These are phyloP conservation scores for Metschnikowia vanudenii DNA, from an alignment of 805 yeast genomes.

Conservation along the genomic window DNA sequence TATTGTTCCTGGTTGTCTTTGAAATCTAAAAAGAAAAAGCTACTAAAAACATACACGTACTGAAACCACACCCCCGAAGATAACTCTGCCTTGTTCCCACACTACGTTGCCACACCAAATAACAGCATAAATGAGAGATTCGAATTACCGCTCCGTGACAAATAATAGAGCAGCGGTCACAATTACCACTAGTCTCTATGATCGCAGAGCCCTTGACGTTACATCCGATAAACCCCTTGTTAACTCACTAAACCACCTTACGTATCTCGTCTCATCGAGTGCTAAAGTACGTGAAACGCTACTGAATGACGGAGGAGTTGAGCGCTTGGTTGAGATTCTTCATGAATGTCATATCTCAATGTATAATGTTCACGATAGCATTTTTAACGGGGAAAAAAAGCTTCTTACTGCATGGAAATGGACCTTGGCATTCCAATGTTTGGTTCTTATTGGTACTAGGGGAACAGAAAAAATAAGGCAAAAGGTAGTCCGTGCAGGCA, in stretches of 20 bases:
- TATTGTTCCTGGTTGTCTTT: constrained; percentile 1
- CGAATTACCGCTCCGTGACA: constrained; percentile 75
- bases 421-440: constrained; percentile 91
- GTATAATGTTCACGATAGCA: constrained; percentile 29
- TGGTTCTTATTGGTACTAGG: constrained; percentile 87
- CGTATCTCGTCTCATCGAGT: constrained; percentile 81
- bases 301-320: constrained; percentile 87
- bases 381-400: constrained; percentile 39
- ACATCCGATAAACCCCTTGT: constrained; percentile 87
- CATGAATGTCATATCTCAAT: constrained; percentile 65
- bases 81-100: constrained; percentile 4
- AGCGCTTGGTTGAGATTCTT: constrained; percentile 78
- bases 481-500: constrained; percentile 87
- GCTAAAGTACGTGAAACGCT: constrained; percentile 89
- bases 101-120: neutral
- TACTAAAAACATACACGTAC: neutral
- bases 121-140: constrained; percentile 60
- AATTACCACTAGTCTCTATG: constrained; percentile 85
- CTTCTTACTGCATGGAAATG: constrained; percentile 92
- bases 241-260: constrained; percentile 85
- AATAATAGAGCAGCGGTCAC: constrained; percentile 90
- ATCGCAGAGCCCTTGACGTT: constrained; percentile 88
- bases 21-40: neutral
- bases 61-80: neutral
- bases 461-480: constrained; percentile 86